These are phyloP conservation scores for Casuarina cunninghamiana DNA, from an alignment of 306 rosid genomes.

Conservation along the genomic window DNA sequence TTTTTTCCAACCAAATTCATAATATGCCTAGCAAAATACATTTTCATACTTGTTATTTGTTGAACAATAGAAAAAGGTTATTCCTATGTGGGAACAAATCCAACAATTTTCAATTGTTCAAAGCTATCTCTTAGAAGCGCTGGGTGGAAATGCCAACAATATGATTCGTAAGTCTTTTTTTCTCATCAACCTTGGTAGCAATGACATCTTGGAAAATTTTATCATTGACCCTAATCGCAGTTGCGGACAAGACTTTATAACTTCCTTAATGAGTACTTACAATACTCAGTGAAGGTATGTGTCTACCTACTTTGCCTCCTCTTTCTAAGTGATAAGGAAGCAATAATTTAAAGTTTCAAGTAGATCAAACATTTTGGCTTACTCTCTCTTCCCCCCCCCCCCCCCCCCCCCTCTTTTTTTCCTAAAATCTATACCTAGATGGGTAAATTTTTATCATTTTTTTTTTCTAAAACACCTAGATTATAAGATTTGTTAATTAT, in stretches of 20 bases:
- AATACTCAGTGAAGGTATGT: not conserved
- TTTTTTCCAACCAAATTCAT: too few species aligned
- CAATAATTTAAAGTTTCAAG: too few species aligned
- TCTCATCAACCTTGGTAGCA: slow-evolving; percentile 30
- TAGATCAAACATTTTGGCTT: too few species aligned
- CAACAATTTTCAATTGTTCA: slow-evolving; percentile 18
- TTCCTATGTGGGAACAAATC: slow-evolving; percentile 21
- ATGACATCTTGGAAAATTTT: slow-evolving; percentile 26
- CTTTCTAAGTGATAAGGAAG: not conserved
- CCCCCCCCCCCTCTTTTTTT: too few species aligned
- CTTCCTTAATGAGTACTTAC: not conserved
- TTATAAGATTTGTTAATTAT: too few species aligned
- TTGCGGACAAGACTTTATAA: not conserved
- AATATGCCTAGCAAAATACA: too few species aligned
- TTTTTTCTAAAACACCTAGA: too few species aligned
- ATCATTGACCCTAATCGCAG: too few species aligned
- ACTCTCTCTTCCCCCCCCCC: too few species aligned
- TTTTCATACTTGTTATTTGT: not conserved
- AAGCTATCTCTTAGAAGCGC: not conserved
- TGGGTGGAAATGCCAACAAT: slow-evolving; percentile 5
- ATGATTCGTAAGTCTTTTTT: slow-evolving; percentile 26
- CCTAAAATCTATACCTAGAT: too few species aligned
- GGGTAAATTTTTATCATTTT: not conserved
- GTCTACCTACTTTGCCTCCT: not conserved
- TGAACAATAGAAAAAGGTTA: slow-evolving; percentile 10